Conservation (phyloP, 257 asterid genomes). For the Marsdenia floribunda region DNA sequence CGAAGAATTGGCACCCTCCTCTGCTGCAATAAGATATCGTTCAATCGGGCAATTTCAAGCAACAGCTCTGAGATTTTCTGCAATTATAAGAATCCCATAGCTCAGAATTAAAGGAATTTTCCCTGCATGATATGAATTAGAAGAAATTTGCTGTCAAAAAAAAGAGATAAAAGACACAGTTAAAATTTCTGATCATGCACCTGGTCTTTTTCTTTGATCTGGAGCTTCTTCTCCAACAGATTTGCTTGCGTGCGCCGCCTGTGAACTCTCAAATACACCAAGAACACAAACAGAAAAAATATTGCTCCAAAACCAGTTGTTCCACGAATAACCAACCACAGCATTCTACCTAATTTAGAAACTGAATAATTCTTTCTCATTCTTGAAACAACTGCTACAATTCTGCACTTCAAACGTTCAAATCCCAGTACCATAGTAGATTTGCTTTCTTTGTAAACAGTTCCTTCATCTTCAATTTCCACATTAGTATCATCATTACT, state of each 20-base stretch:
- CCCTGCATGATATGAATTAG: not conserved
- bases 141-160: not conserved
- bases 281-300: conserved; percentile 16
- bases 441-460: no score
- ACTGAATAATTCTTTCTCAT: conserved; percentile 18
- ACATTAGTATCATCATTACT: conserved; percentile 5
- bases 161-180: no score
- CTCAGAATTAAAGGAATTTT: not conserved
- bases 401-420: conserved; percentile 22
- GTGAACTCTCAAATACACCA: conserved; percentile 33
- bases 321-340: conserved; percentile 30
- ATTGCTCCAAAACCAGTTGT: conserved; percentile 39
- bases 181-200: conserved; percentile 9
- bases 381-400: conserved; percentile 19
- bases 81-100: not conserved
- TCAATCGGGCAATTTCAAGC: conserved; percentile 49
- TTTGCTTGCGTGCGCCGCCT: conserved; percentile 33
- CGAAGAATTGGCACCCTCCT: conserved; percentile 55
- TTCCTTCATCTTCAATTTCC: conserved; percentile 10
- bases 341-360: conserved; percentile 18
- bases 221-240: conserved; percentile 29
- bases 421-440: not conserved
- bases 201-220: conserved; percentile 52
- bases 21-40: conserved; percentile 43
- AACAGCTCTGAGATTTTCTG: conserved; percentile 63